These are phyloP conservation scores for Coleophoma cylindrospora DNA, from an alignment of 2,329 filamentous ascomycete genomes.

Conservation along the genomic window DNA sequence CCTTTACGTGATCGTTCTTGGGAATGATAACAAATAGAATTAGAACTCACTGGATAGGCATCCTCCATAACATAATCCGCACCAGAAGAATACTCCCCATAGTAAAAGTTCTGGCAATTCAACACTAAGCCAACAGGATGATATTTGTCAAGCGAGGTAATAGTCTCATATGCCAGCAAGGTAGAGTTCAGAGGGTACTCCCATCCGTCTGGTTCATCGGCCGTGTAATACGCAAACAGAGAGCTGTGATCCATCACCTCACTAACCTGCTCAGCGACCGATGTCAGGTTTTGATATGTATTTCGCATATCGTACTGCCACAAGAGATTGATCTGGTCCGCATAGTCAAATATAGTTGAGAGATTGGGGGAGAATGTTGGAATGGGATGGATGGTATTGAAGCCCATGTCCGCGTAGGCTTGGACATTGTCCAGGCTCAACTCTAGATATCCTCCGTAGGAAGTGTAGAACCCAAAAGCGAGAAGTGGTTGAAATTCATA, in stretches of 20 bases:
- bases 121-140: constrained; percentile 46
- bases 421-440: constrained; percentile 30
- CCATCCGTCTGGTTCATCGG: constrained; percentile 42
- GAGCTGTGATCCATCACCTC: constrained; percentile 26
- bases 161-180: constrained; percentile 33
- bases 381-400: constrained; percentile 39
- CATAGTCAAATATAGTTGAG: constrained; percentile 32
- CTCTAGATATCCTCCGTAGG: constrained; percentile 18
- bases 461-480: constrained; percentile 40
- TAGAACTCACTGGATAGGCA: constrained; percentile 32
- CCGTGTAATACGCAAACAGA: constrained; percentile 48
- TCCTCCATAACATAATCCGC: constrained; percentile 47
- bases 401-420: constrained; percentile 35
- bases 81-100: constrained; percentile 40
- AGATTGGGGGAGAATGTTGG: constrained; percentile 30
- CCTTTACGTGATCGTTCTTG: too few relatives aligned
- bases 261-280: constrained; percentile 31
- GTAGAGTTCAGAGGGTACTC: constrained; percentile 37
- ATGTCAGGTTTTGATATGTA: constrained; percentile 19
- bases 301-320: constrained; percentile 34
- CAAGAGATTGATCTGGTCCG: constrained; percentile 38
- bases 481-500: constrained; percentile 30
- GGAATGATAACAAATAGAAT: too few relatives aligned
- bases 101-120: constrained; percentile 49
- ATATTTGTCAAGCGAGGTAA: constrained; percentile 42